phyloP scores from a whole-genome alignment of 1,284 basidiomycete species.

The Leccinum subfulvum region DNA sequence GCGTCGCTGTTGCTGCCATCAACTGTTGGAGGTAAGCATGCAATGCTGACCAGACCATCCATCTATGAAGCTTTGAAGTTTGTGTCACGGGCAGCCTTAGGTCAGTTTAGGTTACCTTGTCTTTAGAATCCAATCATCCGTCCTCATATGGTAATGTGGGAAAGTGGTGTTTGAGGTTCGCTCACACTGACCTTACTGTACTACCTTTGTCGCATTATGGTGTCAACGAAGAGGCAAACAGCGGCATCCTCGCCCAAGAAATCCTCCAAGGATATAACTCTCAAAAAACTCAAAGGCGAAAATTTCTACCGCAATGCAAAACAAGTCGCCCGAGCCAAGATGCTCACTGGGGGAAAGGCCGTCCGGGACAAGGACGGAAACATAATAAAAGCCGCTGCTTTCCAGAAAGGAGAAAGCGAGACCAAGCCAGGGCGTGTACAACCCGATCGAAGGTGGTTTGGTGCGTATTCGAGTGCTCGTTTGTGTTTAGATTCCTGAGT shows the following conservation, averaged over 20 bases:
- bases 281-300: constrained; percentile 83
- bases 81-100: no score
- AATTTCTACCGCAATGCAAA: constrained; percentile 95
- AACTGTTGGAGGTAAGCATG: no score
- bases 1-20: no score
- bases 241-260: constrained; percentile 44
- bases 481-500: constrained; percentile 12
- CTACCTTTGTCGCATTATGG: constrained; percentile 44
- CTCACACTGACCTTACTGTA: background rate
- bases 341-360: constrained; percentile 89
- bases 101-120: no score
- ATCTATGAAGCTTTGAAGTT: no score
- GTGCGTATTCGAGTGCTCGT: constrained; percentile 46
- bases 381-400: constrained; percentile 87
- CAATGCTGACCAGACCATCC: no score
- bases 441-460: constrained; percentile 94
- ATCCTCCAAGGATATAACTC: constrained; percentile 46
- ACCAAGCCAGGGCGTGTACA: constrained; percentile 86
- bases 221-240: constrained; percentile 46
- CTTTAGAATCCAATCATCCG: no score
- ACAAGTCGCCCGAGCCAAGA: constrained; percentile 77
- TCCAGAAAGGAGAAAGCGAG: constrained; percentile 89
- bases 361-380: constrained; percentile 87
- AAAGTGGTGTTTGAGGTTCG: background rate
- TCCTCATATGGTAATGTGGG: background rate